Percentiles rank a stretch among this genome's conserved stretches.
These are phyloP conservation scores for Coemansia sp. DNA, from an alignment of 192 early-diverging fungal species.

Conservation along the genomic window DNA sequence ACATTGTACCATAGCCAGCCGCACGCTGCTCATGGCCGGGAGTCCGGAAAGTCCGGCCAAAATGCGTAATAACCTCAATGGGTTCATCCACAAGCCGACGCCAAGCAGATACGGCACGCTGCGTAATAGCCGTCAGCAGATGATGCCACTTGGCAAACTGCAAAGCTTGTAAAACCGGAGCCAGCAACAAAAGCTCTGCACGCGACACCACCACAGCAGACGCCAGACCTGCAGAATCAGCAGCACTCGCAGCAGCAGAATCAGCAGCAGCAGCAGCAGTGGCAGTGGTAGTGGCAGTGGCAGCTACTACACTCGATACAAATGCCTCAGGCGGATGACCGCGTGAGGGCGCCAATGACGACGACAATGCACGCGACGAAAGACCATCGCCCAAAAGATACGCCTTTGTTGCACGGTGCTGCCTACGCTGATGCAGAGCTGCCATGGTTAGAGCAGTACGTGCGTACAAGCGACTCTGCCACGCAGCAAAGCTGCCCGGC, in stretches of 20 bases:
- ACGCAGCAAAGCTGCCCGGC: slow-evolving; percentile 22
- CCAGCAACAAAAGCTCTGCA: slow-evolving; percentile 31
- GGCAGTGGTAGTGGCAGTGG: too few species aligned
- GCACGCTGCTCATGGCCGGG: slow-evolving; percentile 3
- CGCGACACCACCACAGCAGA: slow-evolving; percentile 15
- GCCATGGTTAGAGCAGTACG: slow-evolving; percentile 35
- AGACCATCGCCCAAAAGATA: slow-evolving; percentile 23
- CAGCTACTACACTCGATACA: not conserved
- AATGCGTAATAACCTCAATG: slow-evolving; percentile 47
- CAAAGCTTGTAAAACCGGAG: slow-evolving; percentile 42
- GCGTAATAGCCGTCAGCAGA: slow-evolving; percentile 23
- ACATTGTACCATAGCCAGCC: not conserved
- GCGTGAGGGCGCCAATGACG: not conserved
- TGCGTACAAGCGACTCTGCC: slow-evolving; percentile 38
- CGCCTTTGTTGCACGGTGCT: slow-evolving; percentile 25
- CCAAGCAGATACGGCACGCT: slow-evolving; percentile 43
- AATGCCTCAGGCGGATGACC: slow-evolving; percentile 29
- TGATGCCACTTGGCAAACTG: slow-evolving; percentile 54
- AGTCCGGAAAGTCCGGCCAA: slow-evolving; percentile 27
- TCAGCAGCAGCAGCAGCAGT: too few species aligned
- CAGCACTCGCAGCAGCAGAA: not conserved
- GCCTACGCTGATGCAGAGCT: slow-evolving; percentile 32
- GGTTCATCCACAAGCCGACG: slow-evolving; percentile 47
- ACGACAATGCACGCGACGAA: not conserved
- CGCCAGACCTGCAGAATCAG: not conserved